phyloP scores from a whole-genome alignment of 441 rosid genomes.

The Aquilaria agallochum region DNA sequence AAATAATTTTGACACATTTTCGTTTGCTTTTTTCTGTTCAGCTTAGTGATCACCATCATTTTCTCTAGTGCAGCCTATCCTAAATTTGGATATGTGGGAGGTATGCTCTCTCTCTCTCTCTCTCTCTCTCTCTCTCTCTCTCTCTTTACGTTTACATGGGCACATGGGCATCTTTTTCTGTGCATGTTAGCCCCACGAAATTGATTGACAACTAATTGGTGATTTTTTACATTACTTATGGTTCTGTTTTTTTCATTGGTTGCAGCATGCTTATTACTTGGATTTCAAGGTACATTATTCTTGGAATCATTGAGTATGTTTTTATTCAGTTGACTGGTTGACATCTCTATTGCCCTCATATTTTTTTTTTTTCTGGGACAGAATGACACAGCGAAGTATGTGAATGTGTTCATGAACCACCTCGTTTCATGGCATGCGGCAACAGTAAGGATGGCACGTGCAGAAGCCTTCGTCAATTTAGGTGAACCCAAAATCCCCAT shows the following conservation, averaged over 20 bases:
- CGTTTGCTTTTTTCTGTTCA: conserved; percentile 9
- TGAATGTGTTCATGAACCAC: conserved; percentile 60
- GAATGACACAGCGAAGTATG: conserved; percentile 72
- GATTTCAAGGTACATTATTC: conserved; percentile 67
- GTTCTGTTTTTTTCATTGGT: conserved; percentile 4
- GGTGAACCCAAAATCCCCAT: conserved; percentile 78
- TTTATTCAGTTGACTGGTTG: not conserved
- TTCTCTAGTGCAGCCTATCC: conserved; percentile 67
- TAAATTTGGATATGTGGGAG: conserved; percentile 92
- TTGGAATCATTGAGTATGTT: not conserved
- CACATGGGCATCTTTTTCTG: no score
- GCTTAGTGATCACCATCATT: conserved; percentile 8
- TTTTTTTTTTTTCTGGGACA: conserved; percentile 17
- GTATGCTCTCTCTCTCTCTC: conserved; percentile 32
- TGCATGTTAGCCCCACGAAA: no score
- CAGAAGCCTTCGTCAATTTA: conserved; percentile 83
- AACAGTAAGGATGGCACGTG: conserved; percentile 69
- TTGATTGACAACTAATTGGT: no score
- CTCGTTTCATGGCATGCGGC: conserved; percentile 88
- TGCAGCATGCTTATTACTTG: conserved; percentile 91
- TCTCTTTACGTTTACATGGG: no score
- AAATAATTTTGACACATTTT: not conserved
- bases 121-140: no score
- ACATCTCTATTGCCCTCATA: no score
- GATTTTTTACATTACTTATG: no score